Conservation (phyloP, 2,329 filamentous ascomycete genomes). For the Aspergillus tamarii region DNA sequence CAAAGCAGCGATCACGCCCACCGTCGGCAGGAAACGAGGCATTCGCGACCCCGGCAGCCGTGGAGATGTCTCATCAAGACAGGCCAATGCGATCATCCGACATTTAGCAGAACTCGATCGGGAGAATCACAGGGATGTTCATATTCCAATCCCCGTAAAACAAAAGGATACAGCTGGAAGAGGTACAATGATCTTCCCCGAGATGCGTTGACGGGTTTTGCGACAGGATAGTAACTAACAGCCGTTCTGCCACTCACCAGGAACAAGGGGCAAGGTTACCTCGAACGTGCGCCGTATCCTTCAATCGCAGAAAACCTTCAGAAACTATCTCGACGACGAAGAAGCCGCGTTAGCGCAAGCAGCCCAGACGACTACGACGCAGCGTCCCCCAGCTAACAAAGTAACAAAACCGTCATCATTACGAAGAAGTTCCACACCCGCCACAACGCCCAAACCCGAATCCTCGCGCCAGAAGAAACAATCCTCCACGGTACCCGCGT, state of each 20-base stretch:
- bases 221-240: not conserved
- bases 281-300: conserved; percentile 52
- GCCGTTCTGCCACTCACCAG: conserved; percentile 15
- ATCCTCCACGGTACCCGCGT: conserved; percentile 13
- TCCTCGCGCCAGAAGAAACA: conserved; percentile 24
- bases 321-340: conserved; percentile 56
- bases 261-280: conserved; percentile 46
- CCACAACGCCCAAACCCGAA: conserved; percentile 18
- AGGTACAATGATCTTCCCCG: conserved; percentile 29
- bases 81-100: conserved; percentile 78
- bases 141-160: conserved; percentile 69
- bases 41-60: conserved; percentile 58
- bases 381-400: conserved; percentile 23
- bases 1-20: conserved; percentile 56
- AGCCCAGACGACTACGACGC: conserved; percentile 13
- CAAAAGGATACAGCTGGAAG: conserved; percentile 49
- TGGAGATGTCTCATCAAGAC: conserved; percentile 75
- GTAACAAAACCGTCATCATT: conserved; percentile 27
- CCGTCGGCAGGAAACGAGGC: conserved; percentile 68
- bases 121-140: conserved; percentile 73
- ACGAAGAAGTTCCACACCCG: conserved; percentile 34
- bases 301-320: conserved; percentile 53
- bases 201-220: not conserved
- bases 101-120: conserved; percentile 81
- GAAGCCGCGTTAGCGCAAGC: conserved; percentile 45